Percentiles rank a stretch among this genome's conserved stretches.
Evolutionary conservation across 2,329 filamentous ascomycete genomes (phyloP).

Genomic region (Botrytis medusae): DNA sequence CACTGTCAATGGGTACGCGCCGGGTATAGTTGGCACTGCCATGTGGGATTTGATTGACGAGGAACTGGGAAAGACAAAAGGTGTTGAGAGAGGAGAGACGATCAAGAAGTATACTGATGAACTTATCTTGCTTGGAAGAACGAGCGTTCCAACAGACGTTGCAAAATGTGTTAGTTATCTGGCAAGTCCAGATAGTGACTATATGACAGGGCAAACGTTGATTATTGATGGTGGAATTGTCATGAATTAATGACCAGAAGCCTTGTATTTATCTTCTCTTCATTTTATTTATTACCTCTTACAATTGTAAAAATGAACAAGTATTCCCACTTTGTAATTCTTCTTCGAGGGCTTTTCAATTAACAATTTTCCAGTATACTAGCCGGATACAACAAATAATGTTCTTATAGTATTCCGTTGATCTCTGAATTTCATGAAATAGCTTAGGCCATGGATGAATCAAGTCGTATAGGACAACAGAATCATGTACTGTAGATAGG

Average conservation of each 20-base stretch:
- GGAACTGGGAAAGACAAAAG: constrained; percentile 53
- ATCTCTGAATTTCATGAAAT: not conserved
- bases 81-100: constrained; percentile 51
- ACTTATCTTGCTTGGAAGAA: constrained; percentile 56
- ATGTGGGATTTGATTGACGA: constrained; percentile 72
- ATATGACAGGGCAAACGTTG: constrained; percentile 65
- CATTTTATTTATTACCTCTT: not conserved
- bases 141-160: constrained; percentile 63
- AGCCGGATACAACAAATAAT: not conserved
- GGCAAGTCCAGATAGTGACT: constrained; percentile 58
- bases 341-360: not conserved
- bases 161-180: constrained; percentile 62
- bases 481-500: not conserved
- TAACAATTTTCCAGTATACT: not conserved
- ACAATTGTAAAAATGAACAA: not conserved
- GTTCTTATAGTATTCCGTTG: not conserved
- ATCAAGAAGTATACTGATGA: constrained; percentile 56
- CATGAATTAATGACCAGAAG: constrained; percentile 24
- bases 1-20: constrained; percentile 66
- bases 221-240: constrained; percentile 48
- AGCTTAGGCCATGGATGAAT: not conserved
- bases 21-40: constrained; percentile 62
- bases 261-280: not conserved
- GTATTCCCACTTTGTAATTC: not conserved
- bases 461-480: not conserved